phyloP scores from a whole-genome alignment of 345 rosid species.

The Eucalyptus cloeziana region DNA sequence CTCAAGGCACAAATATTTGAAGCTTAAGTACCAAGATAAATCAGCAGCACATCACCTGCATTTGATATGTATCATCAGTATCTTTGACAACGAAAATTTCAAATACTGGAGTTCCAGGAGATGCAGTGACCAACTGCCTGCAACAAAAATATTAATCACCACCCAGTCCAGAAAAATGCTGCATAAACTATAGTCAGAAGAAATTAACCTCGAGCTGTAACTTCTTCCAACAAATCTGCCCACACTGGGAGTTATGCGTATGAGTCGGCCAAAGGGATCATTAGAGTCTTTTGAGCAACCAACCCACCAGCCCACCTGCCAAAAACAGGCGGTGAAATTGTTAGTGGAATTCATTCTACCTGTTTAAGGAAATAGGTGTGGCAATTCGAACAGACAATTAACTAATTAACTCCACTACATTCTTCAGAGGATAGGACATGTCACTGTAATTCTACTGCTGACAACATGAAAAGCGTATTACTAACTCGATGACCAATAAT shows the following conservation, averaged over 20 bases:
- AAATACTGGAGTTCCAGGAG: constrained; percentile 86
- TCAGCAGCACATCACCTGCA: constrained; percentile 45
- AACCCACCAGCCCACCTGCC: constrained; percentile 99
- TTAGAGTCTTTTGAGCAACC: constrained; percentile 69
- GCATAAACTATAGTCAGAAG: neutral
- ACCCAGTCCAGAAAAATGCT: neutral
- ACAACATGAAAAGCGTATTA: neutral
- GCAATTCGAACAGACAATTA: neutral
- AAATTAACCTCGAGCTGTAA: constrained; percentile 67
- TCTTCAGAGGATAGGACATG: neutral
- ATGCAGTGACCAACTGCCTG: constrained; percentile 80
- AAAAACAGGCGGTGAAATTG: neutral
- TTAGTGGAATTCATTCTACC: neutral
- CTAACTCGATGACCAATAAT: neutral
- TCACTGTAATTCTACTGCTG: neutral
- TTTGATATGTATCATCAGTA: constrained; percentile 42
- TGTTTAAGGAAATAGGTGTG: neutral
- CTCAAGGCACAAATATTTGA: neutral
- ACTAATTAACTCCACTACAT: neutral
- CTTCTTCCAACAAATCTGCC: constrained; percentile 89
- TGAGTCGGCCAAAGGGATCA: constrained; percentile 80
- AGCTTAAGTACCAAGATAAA: neutral
- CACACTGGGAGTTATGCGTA: constrained; percentile 70
- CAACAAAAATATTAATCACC: constrained; percentile 10
- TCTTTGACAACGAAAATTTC: constrained; percentile 89